Base-by-base conservation (phyloP, 2,329 filamentous ascomycete genomes). In the Orbilia oligospora region DNA sequence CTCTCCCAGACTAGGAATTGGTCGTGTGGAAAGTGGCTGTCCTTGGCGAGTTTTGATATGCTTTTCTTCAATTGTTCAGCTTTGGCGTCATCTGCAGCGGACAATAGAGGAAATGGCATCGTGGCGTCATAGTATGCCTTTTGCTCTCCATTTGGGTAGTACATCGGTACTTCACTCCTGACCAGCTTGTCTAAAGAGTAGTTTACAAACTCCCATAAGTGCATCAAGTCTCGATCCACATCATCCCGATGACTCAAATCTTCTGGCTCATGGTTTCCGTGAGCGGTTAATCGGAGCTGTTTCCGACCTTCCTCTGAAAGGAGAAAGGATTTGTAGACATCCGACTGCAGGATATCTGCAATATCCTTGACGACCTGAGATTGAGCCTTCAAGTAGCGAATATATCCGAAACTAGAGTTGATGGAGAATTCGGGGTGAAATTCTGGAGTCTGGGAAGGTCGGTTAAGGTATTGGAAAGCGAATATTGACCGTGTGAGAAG, bases 121-220 rank as follows among this genome's bases (percentile, higher is more conserved):
- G 68, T 68, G 16, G 68, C 33, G 33, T 78, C 75, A 33, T 72
- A 78, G 30, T 61, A 78, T 1, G 38, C 33, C 20, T 69, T 72
- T 22, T 78, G 75, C 16, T 78, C 75, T 5, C 49, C 36, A 12
- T 72, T 10, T n/a, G 75, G 75, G 48, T 78, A 78, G 27, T 78
- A 78, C 75, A 78, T 78, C 8, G 75, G 75, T 16, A 79, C 76
- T 16, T 75, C 70, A 9, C 56, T 66, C 5, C 76, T 51, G 22
- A 73, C 51, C 22, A 79, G n/a, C 48, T 67, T 79, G 24, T 79
- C 70, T 36, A 75, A 41, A 12, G 76, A 79, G 49, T 75, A 79
- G 12, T 79, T 79, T 51, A 79, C 65, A 38, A 79, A 73, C n/a
- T 79, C 71, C 76, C 76, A 79, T 9, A 79, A 56, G 41, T 79